phyloP scores from a whole-genome alignment of 306 rosid genomes.

The Fragaria iinumae region DNA sequence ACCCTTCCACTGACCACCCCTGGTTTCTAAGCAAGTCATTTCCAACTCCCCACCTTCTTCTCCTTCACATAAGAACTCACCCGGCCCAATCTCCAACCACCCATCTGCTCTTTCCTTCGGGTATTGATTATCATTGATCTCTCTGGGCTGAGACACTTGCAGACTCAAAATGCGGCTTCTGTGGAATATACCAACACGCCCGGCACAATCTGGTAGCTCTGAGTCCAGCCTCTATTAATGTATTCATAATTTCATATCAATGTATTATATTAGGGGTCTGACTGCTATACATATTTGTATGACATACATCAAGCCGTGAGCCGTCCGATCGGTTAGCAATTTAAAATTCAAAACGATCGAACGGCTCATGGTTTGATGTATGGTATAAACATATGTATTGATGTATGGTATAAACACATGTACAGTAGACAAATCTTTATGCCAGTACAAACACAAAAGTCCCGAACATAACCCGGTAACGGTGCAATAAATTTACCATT shows the following conservation, averaged over 20 bases:
- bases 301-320: too few species aligned
- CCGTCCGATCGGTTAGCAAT: too few species aligned
- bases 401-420: too few species aligned
- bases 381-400: too few species aligned
- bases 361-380: too few species aligned
- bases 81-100: slow-evolving; percentile 68
- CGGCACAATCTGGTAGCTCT: too few species aligned
- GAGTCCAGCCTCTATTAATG: slow-evolving; percentile 14
- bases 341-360: too few species aligned
- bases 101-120: slow-evolving; percentile 53
- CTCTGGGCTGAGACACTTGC: background rate
- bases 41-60: slow-evolving; percentile 41
- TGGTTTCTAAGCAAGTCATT: slow-evolving; percentile 43
- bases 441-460: too few species aligned
- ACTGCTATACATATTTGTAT: too few species aligned
- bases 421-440: too few species aligned
- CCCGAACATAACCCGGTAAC: background rate
- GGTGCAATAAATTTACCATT: slow-evolving; percentile 36
- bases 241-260: too few species aligned
- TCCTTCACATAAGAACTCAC: slow-evolving; percentile 48
- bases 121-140: background rate
- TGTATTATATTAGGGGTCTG: too few species aligned
- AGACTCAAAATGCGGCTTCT: slow-evolving; percentile 16
- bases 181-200: slow-evolving; percentile 25
- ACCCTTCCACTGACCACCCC: slow-evolving; percentile 55